These are phyloP conservation scores for Microbotryomycetes sp. DNA, from an alignment of 1,284 basidiomycete species.

Conservation along the genomic window DNA sequence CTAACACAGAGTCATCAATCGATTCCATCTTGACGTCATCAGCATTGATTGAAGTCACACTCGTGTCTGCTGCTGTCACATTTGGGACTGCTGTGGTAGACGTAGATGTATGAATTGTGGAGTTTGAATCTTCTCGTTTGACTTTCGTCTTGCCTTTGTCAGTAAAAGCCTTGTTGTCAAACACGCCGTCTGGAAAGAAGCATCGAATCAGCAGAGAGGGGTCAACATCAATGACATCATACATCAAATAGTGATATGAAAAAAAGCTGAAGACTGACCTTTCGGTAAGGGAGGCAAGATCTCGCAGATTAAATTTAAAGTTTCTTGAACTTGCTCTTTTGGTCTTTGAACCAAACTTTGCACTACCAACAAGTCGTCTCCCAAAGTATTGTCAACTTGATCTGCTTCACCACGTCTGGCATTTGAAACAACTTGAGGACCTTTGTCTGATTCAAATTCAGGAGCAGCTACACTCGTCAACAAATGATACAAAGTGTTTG, in stretches of 20 bases:
- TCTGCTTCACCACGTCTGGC: slow-evolving; percentile 33
- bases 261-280: slow-evolving; percentile 50
- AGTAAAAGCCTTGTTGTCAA: slow-evolving; percentile 35
- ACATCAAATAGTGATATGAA: not conserved
- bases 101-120: too few species aligned
- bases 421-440: slow-evolving; percentile 32
- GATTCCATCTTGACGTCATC: slow-evolving; percentile 31
- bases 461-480: slow-evolving; percentile 82
- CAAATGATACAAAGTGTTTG: slow-evolving; percentile 84
- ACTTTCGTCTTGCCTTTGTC: slow-evolving; percentile 17
- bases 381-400: slow-evolving; percentile 27
- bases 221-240: too few species aligned
- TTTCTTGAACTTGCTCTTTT: slow-evolving; percentile 93
- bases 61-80: not conserved
- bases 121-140: not conserved
- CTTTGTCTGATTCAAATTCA: slow-evolving; percentile 38
- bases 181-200: slow-evolving; percentile 33
- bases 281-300: slow-evolving; percentile 83
- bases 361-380: slow-evolving; percentile 85
- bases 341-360: slow-evolving; percentile 92
- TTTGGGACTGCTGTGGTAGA: not conserved
- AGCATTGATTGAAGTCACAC: not conserved
- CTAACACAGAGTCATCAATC: slow-evolving; percentile 3
- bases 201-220: not conserved
- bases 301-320: slow-evolving; percentile 76